Evolutionary conservation across 2,329 filamentous ascomycete genomes (phyloP).

Genomic region (Ophiostoma sp.): DNA sequence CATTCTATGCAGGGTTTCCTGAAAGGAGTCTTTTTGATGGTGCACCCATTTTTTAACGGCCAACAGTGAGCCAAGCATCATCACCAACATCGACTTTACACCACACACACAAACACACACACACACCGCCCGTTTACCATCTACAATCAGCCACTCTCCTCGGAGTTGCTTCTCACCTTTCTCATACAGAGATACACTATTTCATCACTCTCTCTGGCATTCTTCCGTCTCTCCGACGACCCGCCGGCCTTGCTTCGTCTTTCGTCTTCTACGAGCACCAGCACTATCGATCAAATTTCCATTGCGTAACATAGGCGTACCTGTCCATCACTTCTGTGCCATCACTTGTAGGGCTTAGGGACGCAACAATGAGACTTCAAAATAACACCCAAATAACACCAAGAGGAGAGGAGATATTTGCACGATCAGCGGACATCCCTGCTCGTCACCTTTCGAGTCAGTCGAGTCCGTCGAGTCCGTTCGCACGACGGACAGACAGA

Average conservation of each 20-base stretch:
- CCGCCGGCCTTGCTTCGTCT: not conserved
- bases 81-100: not conserved
- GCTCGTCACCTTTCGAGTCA: not conserved
- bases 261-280: not conserved
- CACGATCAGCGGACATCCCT: not conserved
- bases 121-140: not conserved
- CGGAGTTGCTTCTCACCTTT: not conserved
- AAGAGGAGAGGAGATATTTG: not conserved
- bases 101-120: not conserved
- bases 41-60: not conserved
- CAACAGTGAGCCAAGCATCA: not conserved
- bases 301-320: not conserved
- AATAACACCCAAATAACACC: not conserved
- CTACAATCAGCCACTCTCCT: not conserved
- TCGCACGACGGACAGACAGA: not conserved
- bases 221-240: not conserved
- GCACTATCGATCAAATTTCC: not conserved
- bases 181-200: not conserved
- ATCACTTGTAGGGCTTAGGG: not conserved
- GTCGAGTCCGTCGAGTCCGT: no score
- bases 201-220: not conserved
- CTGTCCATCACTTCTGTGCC: not conserved
- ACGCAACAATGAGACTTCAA: not conserved
- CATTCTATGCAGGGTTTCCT: not conserved
- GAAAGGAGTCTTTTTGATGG: not conserved